Conservation (phyloP, 2,329 filamentous ascomycete species). For the Emericellopsis cladophorae region DNA sequence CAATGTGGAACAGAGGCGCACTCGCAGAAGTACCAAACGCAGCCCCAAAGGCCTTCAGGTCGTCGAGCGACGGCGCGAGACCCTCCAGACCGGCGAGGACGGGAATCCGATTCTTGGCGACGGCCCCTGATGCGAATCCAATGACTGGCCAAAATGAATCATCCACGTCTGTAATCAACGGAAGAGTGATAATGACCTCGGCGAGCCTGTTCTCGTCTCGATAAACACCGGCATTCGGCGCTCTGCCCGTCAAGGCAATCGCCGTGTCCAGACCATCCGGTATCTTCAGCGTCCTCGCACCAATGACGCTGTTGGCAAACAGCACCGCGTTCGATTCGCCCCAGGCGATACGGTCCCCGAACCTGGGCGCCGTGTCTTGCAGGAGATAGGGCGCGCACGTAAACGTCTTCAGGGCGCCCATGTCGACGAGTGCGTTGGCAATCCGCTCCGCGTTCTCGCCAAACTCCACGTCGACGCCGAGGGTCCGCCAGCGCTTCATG, state of each 20-base stretch:
- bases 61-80: slow-evolving; percentile 9
- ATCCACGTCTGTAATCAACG: slow-evolving; percentile 11
- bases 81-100: slow-evolving; percentile 19
- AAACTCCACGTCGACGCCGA: slow-evolving; percentile 17
- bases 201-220: slow-evolving; percentile 24
- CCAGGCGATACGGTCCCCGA: slow-evolving; percentile 27
- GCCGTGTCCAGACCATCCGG: slow-evolving; percentile 29
- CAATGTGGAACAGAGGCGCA: slow-evolving; percentile 30
- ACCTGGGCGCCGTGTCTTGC: slow-evolving; percentile 8
- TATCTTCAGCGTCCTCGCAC: slow-evolving; percentile 29
- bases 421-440: slow-evolving; percentile 21
- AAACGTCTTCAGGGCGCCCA: slow-evolving; percentile 26
- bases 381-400: slow-evolving; percentile 31
- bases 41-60: slow-evolving; percentile 29
- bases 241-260: slow-evolving; percentile 31
- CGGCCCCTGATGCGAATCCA: slow-evolving; percentile 20
- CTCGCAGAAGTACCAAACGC: slow-evolving; percentile 27
- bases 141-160: slow-evolving; percentile 24
- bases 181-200: slow-evolving; percentile 19
- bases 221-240: slow-evolving; percentile 31
- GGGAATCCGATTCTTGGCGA: slow-evolving; percentile 18
- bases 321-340: slow-evolving; percentile 32
- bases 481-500: slow-evolving; percentile 21
- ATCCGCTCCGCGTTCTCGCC: slow-evolving; percentile 17
- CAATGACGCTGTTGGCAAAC: slow-evolving; percentile 30